Base-by-base conservation (phyloP, 257 asterid species). In the Primulina tabacum region DNA sequence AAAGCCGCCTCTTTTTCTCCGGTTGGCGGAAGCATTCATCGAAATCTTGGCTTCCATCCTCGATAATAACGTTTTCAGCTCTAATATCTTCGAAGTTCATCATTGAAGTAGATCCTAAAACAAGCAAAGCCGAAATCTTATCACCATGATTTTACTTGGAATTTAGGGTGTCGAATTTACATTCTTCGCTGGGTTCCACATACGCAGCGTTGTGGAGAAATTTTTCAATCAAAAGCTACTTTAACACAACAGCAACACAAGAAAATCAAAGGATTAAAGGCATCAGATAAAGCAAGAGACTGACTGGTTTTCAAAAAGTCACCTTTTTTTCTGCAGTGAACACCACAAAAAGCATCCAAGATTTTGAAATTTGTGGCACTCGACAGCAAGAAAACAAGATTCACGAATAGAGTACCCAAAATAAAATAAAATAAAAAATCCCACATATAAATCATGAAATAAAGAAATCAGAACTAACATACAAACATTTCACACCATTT, bases 11-110 rank as follows among this genome's bases (percentile, higher is more conserved):
- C 6, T 30, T 30, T 30, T 30, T 30, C 96, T 77, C 92, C 35
- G 90, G 85, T 17, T 75, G 90, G 63, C 81, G 89, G 75, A 75
- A 85, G 76, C 83, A 81, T 21, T 63, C 73, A 9, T 83, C 89
- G 7, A 47, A 77, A n/a, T 79, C 87, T 3, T 83, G 33, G 33
- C 29, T 28, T 1, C 29, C 29, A 28, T 28, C 29, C 29, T 28
- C 29, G 29, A 28, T 2, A 28, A 28, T 1, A 28, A 28, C 29
- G 29, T 28, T 30, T 30, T 30, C 33, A 3, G 5, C 33, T 30
- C 33, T 30, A 5, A 30, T 5, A 30, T 30, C 33, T 30, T 30
- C 33, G 33, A 72, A 79, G 60, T 73, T 77, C 56, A 77, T 75
- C 69, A 81, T 50, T 14, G 84, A 56, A 35, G 83, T 62, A n/a